Base-by-base conservation (phyloP, 1,139 yeast genomes). In the Hansenula lynferdii region DNA sequence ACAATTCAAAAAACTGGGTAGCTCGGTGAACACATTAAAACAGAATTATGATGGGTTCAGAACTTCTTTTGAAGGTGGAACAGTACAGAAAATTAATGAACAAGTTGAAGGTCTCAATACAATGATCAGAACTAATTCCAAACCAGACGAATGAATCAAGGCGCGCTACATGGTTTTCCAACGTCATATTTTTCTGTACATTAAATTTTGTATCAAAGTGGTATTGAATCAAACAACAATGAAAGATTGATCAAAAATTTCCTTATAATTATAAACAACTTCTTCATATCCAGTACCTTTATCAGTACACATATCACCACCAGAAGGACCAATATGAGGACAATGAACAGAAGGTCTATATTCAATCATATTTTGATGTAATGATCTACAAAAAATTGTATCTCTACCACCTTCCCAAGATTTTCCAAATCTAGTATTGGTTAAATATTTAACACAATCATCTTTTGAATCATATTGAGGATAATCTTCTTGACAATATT, bases 301-400 rank as follows among this genome's bases (percentile, higher is more conserved):
- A 35, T 51, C 51, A 21, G 42, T 31, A 35, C 56, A 52, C 56
- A 52, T 51, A 28, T 42, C 56, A 37, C 54, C 53, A 30, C 54
- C 56, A 18, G 42, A 21, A 11, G 54, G 53, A 8, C 56, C 56
- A 33, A 50, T 37, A 24, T 52, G 56, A 11, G 50, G 42, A 42
- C 56, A 51, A 34, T 52, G 56, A 14, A 50, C 51, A 5, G 21
- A 9, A 6, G 55, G 53, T 37, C 54, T 38, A 32, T 41, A 47
- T 6, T 43, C 38, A 22, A 51, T 40, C 54, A 52, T 48, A n/a
- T 45, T 42, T 43, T 51, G 52, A 37, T 52, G 49, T 9, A 49
- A 24, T n/a, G 50, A 47, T 34, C 57, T 43, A 25, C 55, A 52
- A 35, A 48, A 49, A 6, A 52, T 35, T 8, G 54, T 48, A 34